Percentiles rank a stretch among this genome's conserved stretches.
These are phyloP conservation scores for Zygosaccharomyces pseudorouxii DNA, from an alignment of 805 yeast species.

Conservation along the genomic window DNA sequence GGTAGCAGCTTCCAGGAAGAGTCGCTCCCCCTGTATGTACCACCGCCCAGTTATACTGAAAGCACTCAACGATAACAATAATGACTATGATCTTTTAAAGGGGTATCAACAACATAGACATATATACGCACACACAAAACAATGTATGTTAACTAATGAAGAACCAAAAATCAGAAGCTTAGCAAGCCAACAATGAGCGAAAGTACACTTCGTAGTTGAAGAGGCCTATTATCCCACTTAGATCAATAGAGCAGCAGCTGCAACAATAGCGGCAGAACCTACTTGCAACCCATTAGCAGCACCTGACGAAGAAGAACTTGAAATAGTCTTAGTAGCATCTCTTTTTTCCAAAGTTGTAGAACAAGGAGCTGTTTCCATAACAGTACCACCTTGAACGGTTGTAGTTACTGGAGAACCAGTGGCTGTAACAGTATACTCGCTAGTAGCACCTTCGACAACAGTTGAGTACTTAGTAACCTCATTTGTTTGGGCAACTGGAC, in stretches of 20 bases:
- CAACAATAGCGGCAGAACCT: slow-evolving; percentile 23
- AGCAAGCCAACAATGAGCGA: not conserved
- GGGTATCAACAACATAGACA: not conserved
- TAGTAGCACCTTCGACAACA: slow-evolving; percentile 22
- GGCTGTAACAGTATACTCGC: slow-evolving; percentile 5
- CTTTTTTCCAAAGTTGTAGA: slow-evolving; percentile 19
- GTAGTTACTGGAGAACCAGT: slow-evolving; percentile 12
- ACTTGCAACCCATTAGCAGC: slow-evolving; percentile 27
- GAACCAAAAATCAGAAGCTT: slow-evolving; percentile 1
- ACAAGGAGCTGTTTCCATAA: slow-evolving; percentile 36
- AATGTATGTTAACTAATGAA: not conserved
- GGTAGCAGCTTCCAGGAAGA: slow-evolving; percentile 11
- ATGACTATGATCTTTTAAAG: not conserved
- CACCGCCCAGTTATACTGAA: slow-evolving; percentile 28
- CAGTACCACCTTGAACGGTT: slow-evolving; percentile 50
- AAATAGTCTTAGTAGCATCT: slow-evolving; percentile 48
- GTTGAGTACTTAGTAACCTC: not conserved
- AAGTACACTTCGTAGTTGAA: not conserved
- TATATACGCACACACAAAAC: not conserved
- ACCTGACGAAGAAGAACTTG: slow-evolving; percentile 45
- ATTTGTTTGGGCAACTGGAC: not conserved
- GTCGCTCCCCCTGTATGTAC: slow-evolving; percentile 25
- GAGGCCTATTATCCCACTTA: slow-evolving; percentile 7
- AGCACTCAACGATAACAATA: not conserved
- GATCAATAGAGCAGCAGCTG: slow-evolving; percentile 29